A percentile compares a stretch with the other conserved stretches of the same genome.
Conservation (phyloP, 2,329 filamentous ascomycete genomes). For the Fonsecaea nubica region DNA sequence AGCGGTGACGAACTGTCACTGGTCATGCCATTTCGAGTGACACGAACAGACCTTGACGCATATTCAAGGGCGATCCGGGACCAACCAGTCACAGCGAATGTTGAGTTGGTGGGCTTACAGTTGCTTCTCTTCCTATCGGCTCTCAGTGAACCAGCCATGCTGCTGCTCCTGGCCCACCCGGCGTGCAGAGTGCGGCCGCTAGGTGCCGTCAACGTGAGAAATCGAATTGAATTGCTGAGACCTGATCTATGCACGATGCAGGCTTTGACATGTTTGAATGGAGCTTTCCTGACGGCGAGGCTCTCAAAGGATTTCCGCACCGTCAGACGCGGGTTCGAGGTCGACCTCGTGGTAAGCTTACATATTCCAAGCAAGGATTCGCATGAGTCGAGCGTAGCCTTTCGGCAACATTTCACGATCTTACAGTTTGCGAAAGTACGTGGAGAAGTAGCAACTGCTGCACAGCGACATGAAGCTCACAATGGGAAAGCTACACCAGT, state of each 20-base stretch:
- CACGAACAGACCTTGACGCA: constrained; percentile 5
- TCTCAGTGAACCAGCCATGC: constrained; percentile 34
- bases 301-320: constrained; percentile 11
- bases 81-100: neutral
- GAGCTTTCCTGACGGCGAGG: constrained; percentile 7
- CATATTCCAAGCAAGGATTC: constrained; percentile 7
- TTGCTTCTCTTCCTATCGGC: constrained; percentile 26
- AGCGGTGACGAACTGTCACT: constrained; percentile 6
- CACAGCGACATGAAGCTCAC: neutral
- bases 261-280: neutral
- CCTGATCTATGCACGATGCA: constrained; percentile 21
- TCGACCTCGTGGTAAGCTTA: constrained; percentile 29
- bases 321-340: constrained; percentile 33
- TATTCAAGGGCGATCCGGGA: constrained; percentile 7
- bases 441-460: neutral
- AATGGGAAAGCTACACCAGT: neutral
- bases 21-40: constrained; percentile 19
- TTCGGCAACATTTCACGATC: constrained; percentile 33
- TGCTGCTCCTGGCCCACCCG: constrained; percentile 27
- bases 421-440: constrained; percentile 25
- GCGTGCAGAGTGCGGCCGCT: constrained; percentile 25
- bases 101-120: neutral
- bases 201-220: constrained; percentile 31
- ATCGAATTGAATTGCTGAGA: constrained; percentile 28
- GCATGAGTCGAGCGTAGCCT: neutral